phyloP scores from a whole-genome alignment of 495 filamentous ascomycete genomes.

The Oidiodendron maius region DNA sequence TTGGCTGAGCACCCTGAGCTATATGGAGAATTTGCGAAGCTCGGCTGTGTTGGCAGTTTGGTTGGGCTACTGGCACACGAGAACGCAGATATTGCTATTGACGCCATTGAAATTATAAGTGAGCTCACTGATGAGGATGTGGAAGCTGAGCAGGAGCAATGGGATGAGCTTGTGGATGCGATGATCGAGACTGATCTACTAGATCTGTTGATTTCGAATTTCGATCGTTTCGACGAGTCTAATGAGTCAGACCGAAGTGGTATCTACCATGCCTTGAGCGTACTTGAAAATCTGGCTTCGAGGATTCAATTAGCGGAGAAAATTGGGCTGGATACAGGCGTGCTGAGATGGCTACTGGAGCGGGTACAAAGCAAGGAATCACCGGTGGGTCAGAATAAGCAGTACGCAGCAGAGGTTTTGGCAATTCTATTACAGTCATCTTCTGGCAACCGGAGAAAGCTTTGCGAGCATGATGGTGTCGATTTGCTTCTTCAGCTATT shows the following conservation, averaged over 20 bases:
- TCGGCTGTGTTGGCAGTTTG: slow-evolving; percentile 71
- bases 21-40: slow-evolving; percentile 73
- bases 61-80: slow-evolving; percentile 85
- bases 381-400: slow-evolving; percentile 77
- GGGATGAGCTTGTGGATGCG: slow-evolving; percentile 73
- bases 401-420: slow-evolving; percentile 88
- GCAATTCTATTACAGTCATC: slow-evolving; percentile 79
- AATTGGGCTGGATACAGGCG: slow-evolving; percentile 57
- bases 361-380: slow-evolving; percentile 61
- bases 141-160: slow-evolving; percentile 74
- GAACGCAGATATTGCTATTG: slow-evolving; percentile 95
- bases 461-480: slow-evolving; percentile 64
- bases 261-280: slow-evolving; percentile 77
- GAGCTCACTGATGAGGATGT: slow-evolving; percentile 96
- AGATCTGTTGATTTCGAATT: slow-evolving; percentile 75
- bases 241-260: slow-evolving; percentile 75
- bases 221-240: slow-evolving; percentile 74
- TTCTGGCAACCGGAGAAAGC: slow-evolving; percentile 50
- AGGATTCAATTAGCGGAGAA: slow-evolving; percentile 58
- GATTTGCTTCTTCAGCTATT: slow-evolving; percentile 80
- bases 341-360: slow-evolving; percentile 71
- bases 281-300: slow-evolving; percentile 83
- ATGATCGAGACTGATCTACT: slow-evolving; percentile 80
- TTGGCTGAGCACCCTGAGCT: slow-evolving; percentile 82
- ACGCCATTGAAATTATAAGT: slow-evolving; percentile 80